These are phyloP conservation scores for Alectoria sarmentosa DNA, from an alignment of 495 filamentous ascomycete genomes.

Conservation along the genomic window DNA sequence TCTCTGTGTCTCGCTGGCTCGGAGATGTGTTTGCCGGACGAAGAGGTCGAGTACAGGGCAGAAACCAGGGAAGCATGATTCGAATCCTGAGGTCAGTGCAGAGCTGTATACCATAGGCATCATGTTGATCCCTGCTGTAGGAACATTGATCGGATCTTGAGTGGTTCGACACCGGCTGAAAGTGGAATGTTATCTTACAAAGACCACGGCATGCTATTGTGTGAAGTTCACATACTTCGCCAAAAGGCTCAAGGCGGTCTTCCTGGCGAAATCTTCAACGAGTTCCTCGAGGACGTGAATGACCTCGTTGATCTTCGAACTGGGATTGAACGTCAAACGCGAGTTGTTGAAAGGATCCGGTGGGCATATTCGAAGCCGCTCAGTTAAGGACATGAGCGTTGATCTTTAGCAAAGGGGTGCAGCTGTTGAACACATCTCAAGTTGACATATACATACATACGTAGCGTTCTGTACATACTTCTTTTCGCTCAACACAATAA, in stretches of 20 bases:
- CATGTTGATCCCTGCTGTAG: conserved; percentile 30
- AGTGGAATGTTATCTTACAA: conserved; percentile 72
- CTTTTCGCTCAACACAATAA: too few species aligned
- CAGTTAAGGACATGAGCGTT: conserved; percentile 17
- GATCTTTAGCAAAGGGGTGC: conserved; percentile 4
- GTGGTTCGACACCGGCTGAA: conserved; percentile 51
- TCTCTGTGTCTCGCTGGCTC: conserved; percentile 68
- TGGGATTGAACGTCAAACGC: conserved; percentile 64
- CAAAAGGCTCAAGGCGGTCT: conserved; percentile 55
- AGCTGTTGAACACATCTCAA: too few species aligned
- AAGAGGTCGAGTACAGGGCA: conserved; percentile 53
- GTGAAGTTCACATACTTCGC: conserved; percentile 75
- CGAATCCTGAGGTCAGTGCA: conserved; percentile 59
- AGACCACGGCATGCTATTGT: conserved; percentile 82
- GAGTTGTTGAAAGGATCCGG: conserved; percentile 69
- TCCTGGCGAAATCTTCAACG: conserved; percentile 61
- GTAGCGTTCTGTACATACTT: too few species aligned
- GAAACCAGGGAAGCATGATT: conserved; percentile 56
- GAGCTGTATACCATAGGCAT: background rate
- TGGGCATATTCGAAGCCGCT: conserved; percentile 85
- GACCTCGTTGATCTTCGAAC: conserved; percentile 72
- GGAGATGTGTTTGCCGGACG: conserved; percentile 57
- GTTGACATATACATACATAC: too few species aligned
- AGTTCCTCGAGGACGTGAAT: conserved; percentile 78
- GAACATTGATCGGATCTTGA: conserved; percentile 79